Conservation (phyloP, 2,329 filamentous ascomycete genomes). For the Tolypocladium ovalisporum region DNA sequence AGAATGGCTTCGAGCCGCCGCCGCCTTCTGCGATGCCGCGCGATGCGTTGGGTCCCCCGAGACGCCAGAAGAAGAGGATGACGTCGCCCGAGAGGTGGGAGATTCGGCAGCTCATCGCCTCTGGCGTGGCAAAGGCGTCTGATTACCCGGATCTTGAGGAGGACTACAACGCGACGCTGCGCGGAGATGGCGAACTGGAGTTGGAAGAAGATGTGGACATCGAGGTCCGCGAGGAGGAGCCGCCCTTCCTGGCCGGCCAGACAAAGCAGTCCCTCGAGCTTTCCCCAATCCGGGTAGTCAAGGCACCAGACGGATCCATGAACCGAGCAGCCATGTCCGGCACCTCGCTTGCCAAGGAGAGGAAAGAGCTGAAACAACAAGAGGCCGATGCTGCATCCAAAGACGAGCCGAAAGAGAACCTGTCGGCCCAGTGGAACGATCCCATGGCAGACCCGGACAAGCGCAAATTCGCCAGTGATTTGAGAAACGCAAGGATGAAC, state of each 20-base stretch:
- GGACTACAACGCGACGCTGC: conserved; percentile 80
- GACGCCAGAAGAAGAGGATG: conserved; percentile 75
- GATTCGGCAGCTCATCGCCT: conserved; percentile 91
- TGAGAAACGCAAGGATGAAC: conserved; percentile 56
- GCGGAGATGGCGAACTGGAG: conserved; percentile 78
- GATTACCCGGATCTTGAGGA: conserved; percentile 94
- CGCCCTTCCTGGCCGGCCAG: conserved; percentile 88
- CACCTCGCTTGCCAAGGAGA: conserved; percentile 76
- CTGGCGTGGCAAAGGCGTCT: conserved; percentile 81
- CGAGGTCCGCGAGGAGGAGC: conserved; percentile 91
- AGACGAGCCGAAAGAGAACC: conserved; percentile 68
- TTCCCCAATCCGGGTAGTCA: conserved; percentile 91
- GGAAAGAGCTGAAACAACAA: conserved; percentile 78
- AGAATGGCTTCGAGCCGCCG: conserved; percentile 44
- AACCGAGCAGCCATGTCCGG: conserved; percentile 95
- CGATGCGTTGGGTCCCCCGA: conserved; percentile 30
- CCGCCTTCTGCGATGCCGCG: conserved; percentile 21
- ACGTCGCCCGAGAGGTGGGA: conserved; percentile 97
- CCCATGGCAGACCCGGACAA: conserved; percentile 84
- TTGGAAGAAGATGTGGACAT: conserved; percentile 96
- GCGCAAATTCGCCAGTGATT: conserved; percentile 78
- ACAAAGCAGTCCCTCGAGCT: conserved; percentile 93
- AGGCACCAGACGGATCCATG: conserved; percentile 95
- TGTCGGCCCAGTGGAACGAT: conserved; percentile 90
- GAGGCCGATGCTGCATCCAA: conserved; percentile 68